Base-by-base conservation (phyloP, 495 filamentous ascomycete genomes). In the Aspergillus coremiiformis region DNA sequence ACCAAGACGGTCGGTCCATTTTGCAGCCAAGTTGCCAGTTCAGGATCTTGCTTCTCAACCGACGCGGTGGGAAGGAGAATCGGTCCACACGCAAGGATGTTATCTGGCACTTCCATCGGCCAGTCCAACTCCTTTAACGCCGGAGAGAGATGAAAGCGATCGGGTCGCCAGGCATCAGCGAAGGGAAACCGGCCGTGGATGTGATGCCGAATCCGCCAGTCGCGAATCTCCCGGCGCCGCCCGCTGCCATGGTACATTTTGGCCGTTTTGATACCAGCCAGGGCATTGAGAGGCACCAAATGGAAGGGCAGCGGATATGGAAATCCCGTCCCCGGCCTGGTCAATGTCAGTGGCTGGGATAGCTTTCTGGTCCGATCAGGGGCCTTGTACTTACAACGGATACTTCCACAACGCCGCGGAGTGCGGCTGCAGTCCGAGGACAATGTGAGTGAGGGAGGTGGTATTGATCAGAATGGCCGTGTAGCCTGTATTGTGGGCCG, bases 51-150 rank as follows among this genome's bases (percentile, higher is more conserved):
- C 17, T 70, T 60, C 44, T 65, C 48, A 0, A 74, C 64, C 0
- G 71, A 54, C n/a, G 56, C 55, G 39, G 59, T 57, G 3, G 61
- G 59, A 2, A 69, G 66, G 3, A 70, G 57, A 27, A 75, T 77
- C 0, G 74, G 70, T 0, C 78, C 78, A 45, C 76, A 78, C 20
- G 69, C 62, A 7, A 76, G 50, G 32, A 80, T 69, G 41, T 78
- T 73, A 0, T 55, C 37, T 0, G 76, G 76, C 6, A 73, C 52
- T 1, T 61, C 27, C n/a, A 72, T 53, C 5, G 71, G 69, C 59
- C 69, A 70, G 50, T 81, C 68, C 49, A 74, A 64, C 53, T 76
- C 66, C n/a, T 60, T 59, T 51, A 74, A 62, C 6, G 64, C 62
- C 1, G 68, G 66, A 5, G 70, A 55, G 23, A 73, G 51, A 49